Base-by-base conservation (phyloP, 2,329 filamentous ascomycete genomes). In the Diaporthe helianthi region DNA sequence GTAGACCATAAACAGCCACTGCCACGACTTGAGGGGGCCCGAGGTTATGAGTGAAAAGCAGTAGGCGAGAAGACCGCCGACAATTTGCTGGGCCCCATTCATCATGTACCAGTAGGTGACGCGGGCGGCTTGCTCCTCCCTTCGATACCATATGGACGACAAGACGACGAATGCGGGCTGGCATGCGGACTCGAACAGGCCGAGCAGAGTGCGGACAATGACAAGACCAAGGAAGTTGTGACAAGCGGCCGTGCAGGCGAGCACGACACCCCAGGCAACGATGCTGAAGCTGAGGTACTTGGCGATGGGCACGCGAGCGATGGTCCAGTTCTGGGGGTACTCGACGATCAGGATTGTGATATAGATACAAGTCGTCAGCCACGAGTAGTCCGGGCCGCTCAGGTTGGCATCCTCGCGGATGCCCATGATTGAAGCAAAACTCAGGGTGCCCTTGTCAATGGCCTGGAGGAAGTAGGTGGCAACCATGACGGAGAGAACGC, bases 51-150 rank as follows among this genome's bases (percentile, higher is more conserved):
- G 80, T 2, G 83, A 81, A 73, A 85, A 85, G 72, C 89, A 90
- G 76, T 91, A 92, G 0, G 90, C 90, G 0, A 93, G 81, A 0
- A 93, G 83, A 7, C 91, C 91, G 38, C 90, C 90, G 9, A 92
- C 89, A 63, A 93, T 90, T 75, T 92, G 90, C 75, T 93, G 90
- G 0, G 83, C 85, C 2, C 91, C 90, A 76, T 93, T 93, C 89
- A 92, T 93, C 87, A 92, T 92, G 77, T 91, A 90, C 90, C 90
- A 93, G 77, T 89, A 92, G 0, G 89, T 90, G 3, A 92, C 89
- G 6, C 87, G 86, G 0, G 85, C 78, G 0, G 89, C 86, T 75
- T 93, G 91, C 73, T 93, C 90, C 67, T 90, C 86, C 41, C 89
- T 83, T 70, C 86, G 87, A 77, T 93, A 93, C 90, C 90, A 93